These are phyloP conservation scores for Phaeotremella skinneri DNA, from an alignment of 768 basidiomycete genomes.

Conservation along the genomic window DNA sequence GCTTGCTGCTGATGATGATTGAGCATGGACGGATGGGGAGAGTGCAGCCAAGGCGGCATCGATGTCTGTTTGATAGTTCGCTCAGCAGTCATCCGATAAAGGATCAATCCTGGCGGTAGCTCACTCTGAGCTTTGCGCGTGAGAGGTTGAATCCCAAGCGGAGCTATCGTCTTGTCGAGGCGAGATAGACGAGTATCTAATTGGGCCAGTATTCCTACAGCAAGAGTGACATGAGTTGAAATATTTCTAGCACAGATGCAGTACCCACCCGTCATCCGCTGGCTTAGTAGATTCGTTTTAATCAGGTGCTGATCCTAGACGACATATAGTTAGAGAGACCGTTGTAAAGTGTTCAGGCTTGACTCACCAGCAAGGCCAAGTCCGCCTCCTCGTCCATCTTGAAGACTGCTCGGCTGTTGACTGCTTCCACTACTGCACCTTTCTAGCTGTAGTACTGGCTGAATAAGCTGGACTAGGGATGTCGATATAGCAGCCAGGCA, in stretches of 20 bases:
- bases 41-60: conserved; percentile 29
- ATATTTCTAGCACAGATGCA: not conserved
- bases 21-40: not conserved
- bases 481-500: too few relatives aligned
- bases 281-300: conserved; percentile 48
- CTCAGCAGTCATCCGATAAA: not conserved
- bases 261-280: conserved; percentile 47
- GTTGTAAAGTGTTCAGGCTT: not conserved
- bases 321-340: not conserved
- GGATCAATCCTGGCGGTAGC: conserved; percentile 7
- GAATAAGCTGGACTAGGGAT: too few relatives aligned
- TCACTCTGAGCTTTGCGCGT: conserved; percentile 46
- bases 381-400: conserved; percentile 50
- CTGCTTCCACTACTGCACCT: too few relatives aligned
- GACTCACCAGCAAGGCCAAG: conserved; percentile 39
- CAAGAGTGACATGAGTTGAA: conserved; percentile 2
- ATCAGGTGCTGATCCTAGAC: conserved; percentile 48
- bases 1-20: conserved; percentile 10
- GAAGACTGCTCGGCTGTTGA: not conserved
- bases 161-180: conserved; percentile 50
- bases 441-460: too few relatives aligned
- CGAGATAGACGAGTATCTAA: conserved; percentile 45
- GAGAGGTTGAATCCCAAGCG: conserved; percentile 46
- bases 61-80: conserved; percentile 30
- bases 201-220: conserved; percentile 42